A percentile compares a stretch with the other conserved stretches of the same genome.
Evolutionary conservation across 2,329 filamentous ascomycete species (phyloP).

Genomic region (Aspergillus thermomutatus): DNA sequence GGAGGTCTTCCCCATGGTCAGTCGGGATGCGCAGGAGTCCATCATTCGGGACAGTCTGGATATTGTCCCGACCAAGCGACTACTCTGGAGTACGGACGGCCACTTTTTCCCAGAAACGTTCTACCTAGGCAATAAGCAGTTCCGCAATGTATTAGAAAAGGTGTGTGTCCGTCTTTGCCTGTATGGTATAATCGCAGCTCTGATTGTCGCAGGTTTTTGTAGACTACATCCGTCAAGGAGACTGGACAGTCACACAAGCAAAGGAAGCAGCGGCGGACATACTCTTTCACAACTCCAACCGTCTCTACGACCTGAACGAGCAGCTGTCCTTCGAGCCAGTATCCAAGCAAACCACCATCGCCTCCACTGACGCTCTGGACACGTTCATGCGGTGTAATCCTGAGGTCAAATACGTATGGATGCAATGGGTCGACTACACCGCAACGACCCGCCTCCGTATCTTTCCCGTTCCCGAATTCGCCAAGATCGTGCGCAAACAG

Average conservation of each 20-base stretch:
- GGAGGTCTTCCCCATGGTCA: conserved; percentile 76
- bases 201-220: conserved; percentile 53
- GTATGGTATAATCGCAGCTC: background rate
- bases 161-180: conserved; percentile 47
- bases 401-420: conserved; percentile 62
- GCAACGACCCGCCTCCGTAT: conserved; percentile 64
- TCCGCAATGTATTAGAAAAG: conserved; percentile 65
- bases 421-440: conserved; percentile 80
- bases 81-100: conserved; percentile 77
- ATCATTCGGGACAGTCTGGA: conserved; percentile 72
- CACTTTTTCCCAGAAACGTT: conserved; percentile 78
- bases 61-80: conserved; percentile 69
- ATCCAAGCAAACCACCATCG: conserved; percentile 1
- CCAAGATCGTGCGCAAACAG: conserved; percentile 45
- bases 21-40: conserved; percentile 69
- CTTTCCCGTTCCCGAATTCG: conserved; percentile 60
- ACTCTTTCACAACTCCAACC: conserved; percentile 73
- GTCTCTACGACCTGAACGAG: conserved; percentile 63
- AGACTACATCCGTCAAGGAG: conserved; percentile 63
- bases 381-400: conserved; percentile 51
- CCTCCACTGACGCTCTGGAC: conserved; percentile 29
- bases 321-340: conserved; percentile 22
- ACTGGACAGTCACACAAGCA: conserved; percentile 61
- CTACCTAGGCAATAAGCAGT: conserved; percentile 67
- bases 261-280: conserved; percentile 63